A percentile compares a stretch with the other conserved stretches of the same genome.
phyloP scores from a whole-genome alignment of 306 rosid species.

The Quillaja saponaria region DNA sequence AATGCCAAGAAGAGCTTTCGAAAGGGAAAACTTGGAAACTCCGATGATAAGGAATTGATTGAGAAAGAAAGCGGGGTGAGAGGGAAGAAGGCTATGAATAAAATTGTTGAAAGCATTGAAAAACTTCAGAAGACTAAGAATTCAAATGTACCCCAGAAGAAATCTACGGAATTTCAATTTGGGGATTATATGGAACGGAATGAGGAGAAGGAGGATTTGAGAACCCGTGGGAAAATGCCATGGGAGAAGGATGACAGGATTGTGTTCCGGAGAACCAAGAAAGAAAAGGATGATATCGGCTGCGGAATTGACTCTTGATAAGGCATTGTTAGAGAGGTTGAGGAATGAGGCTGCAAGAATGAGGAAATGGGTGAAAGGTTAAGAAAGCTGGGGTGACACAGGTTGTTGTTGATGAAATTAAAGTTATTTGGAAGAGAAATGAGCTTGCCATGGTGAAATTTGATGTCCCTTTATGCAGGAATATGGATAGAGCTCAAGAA shows the following conservation, averaged over 20 bases:
- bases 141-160: slow-evolving; percentile 34
- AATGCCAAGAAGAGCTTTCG: slow-evolving; percentile 16
- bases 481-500: slow-evolving; percentile 89
- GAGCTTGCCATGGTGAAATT: slow-evolving; percentile 85
- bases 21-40: slow-evolving; percentile 9
- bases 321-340: slow-evolving; percentile 60
- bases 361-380: slow-evolving; percentile 80
- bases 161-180: slow-evolving; percentile 37
- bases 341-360: slow-evolving; percentile 62
- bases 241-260: slow-evolving; percentile 72
- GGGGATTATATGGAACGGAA: slow-evolving; percentile 43
- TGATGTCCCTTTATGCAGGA: slow-evolving; percentile 69
- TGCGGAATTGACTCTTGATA: slow-evolving; percentile 65
- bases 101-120: slow-evolving; percentile 50
- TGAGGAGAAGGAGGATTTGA: slow-evolving; percentile 26
- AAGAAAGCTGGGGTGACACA: slow-evolving; percentile 83
- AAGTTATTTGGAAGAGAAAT: slow-evolving; percentile 54
- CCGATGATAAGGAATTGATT: slow-evolving; percentile 29
- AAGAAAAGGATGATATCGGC: slow-evolving; percentile 42
- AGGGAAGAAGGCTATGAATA: slow-evolving; percentile 55
- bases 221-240: slow-evolving; percentile 53
- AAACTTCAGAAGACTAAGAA: slow-evolving; percentile 38
- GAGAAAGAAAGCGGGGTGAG: slow-evolving; percentile 46
- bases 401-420: slow-evolving; percentile 62
- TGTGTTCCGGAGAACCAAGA: slow-evolving; percentile 44